Evolutionary conservation across 2,329 filamentous ascomycete species (phyloP).

Genomic region (Orbilia ellipsospora): DNA sequence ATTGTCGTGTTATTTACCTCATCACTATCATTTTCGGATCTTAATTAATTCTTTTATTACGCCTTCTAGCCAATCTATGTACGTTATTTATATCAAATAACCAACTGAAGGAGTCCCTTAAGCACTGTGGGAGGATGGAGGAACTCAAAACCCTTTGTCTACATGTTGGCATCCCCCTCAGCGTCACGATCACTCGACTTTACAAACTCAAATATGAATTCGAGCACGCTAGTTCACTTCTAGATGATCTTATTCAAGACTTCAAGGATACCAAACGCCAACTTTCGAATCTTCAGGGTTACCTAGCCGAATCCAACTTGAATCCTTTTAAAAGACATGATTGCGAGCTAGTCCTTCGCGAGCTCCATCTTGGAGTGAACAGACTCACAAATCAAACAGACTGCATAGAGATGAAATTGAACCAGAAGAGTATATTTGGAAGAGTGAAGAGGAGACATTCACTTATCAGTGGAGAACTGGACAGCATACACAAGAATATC

Average conservation of each 20-base stretch:
- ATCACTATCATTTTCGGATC: too few relatives aligned
- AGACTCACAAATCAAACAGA: slow-evolving; percentile 26
- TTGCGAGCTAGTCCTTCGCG: slow-evolving; percentile 2
- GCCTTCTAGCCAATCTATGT: neutral
- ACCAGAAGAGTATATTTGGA: slow-evolving; percentile 8
- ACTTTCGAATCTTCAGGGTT: slow-evolving; percentile 6
- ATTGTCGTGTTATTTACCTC: too few relatives aligned
- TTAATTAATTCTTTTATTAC: too few relatives aligned
- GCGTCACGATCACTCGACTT: neutral
- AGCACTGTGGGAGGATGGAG: neutral
- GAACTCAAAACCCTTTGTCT: slow-evolving; percentile 5
- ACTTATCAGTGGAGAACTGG: slow-evolving; percentile 3
- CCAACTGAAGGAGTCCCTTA: neutral
- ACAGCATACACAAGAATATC: slow-evolving; percentile 1
- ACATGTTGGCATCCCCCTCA: slow-evolving; percentile 1
- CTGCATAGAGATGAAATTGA: slow-evolving; percentile 13
- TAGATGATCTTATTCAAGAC: slow-evolving; percentile 18
- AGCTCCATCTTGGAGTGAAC: slow-evolving; percentile 12
- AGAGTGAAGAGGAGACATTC: slow-evolving; percentile 17
- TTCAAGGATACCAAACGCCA: slow-evolving; percentile 20
- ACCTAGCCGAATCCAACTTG: slow-evolving; percentile 14
- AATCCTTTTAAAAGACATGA: neutral
- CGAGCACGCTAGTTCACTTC: neutral
- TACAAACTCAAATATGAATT: slow-evolving; percentile 1
- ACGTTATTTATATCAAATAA: slow-evolving; percentile 24